Base-by-base conservation (phyloP, 306 rosid species). In the Urtica urens region DNA sequence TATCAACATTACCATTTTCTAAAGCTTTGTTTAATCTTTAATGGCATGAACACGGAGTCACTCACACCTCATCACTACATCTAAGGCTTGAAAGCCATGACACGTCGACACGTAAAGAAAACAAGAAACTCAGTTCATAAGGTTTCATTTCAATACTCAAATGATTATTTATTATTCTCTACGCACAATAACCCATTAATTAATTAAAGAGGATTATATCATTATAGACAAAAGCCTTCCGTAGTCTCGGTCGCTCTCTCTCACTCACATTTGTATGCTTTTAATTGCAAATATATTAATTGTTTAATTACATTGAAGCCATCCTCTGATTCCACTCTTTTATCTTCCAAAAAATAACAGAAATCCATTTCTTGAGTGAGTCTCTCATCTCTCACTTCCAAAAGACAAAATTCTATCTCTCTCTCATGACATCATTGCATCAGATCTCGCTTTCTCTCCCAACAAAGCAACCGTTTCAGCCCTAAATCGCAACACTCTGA, bases 361-460 rank as follows among this genome's bases (percentile, higher is more conserved):
- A n/a, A 37, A 38, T 11, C 34, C 42, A 49, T 23, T 29, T 28
- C 55, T 27, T 27, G 23, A 6, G n/a, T n/a, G n/a, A 7, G 33
- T 46, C 54, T 13, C 25, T 42, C 7, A 23, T 23, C 51, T 28
- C 44, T 6, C 58, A 15, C 63, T 57, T 60, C 67, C 31, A 57
- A 60, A 18, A 61, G 60, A 54, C 22, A 46, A 62, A 18, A 24
- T 24, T 49, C 22, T 22, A 27, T 49, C 13, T 44, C 4, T 30
- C 40, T 34, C 47, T 54, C 42, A 71, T 66, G 58, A 63, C 69
- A 47, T 50, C 38, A 19, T 6, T 55, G 45, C 60, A 64, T 57
- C 81, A 64, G 80, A 80, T 80, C 87, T 70, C 72, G 15, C 60
- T 67, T 51, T 60, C 72, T 66, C 75, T 64, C 72, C 51, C 71